Evolutionary conservation across 768 basidiomycete genomes (phyloP), one percentile per base, ranked within the genome.

Genomic region (Agrocybe pediades): DNA sequence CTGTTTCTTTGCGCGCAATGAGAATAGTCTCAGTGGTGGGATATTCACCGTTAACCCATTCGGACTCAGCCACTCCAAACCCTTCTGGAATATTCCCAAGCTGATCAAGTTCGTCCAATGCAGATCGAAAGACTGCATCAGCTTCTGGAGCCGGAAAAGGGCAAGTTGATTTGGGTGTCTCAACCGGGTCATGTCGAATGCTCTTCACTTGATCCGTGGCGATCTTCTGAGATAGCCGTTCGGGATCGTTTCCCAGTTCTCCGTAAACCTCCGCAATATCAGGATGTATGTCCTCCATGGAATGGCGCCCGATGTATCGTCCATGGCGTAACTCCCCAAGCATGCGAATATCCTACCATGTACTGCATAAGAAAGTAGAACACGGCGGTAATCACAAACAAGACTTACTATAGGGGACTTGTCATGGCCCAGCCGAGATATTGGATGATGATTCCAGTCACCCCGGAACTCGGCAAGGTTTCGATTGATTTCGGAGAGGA

Each of bases 391-490:
- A 30, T 30, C 6, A 30, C 15, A 30, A 30, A 15, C 15, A 15
- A 30, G 15, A 30, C 29, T 30, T 30, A 30, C 29, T 7, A 7
- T 30, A 7, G 29, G 29, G 15, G 29, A 30, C 15, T 30, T 30
- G 7, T 30, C 29, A 30, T 30, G 29, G 29, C 41, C 41, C 3
- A 7, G 41, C 11, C 64, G 64, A 4, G 62, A 69, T 8, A 78
- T 65, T 0, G 71, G 65, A 49, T 78, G 72, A 11, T 62, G 29
- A 51, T 78, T 79, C 75, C 76, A 78, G 2, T 71, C 60, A 2
- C 55, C 0, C 21, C 62, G 61, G 52, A 77, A 77, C 6, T 46
- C 29, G 0, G 44, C 2, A 40, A 74, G 74, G 45, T 77, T 72
- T 0, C 54, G 26, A 36, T 78, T 72, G 15, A 79, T 65, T 1